Evolutionary conservation across 768 basidiomycete genomes (phyloP), one percentile per base, ranked within the genome.

Genomic region (Auriculariales sp.): DNA sequence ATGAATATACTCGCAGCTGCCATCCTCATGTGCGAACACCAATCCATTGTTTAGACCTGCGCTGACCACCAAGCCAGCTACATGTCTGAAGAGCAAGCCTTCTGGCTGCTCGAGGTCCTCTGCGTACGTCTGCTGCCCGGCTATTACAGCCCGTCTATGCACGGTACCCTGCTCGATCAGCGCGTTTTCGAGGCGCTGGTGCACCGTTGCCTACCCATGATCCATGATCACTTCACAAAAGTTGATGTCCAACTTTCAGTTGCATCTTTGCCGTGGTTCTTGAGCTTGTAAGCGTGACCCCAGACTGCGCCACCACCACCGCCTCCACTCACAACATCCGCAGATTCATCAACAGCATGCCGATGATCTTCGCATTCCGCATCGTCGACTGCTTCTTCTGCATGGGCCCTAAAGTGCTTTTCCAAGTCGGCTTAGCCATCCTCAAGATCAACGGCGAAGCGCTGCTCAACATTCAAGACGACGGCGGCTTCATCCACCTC

Each of bases 71-170:
- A 29, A 28, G 5, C n/a, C 56, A 98, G 93, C 54, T 99, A 97
- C 63, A 91, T 95, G 90, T 94, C 91, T 2, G 95, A 99, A 65
- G 95, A 98, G 57, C 94, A 98, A 63, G 83, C 93, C 10, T 99
- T 99, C 63, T 98, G 93, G 93, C 71, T 97, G 4, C 72, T 99
- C 4, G 88, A 93, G 59, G 89, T 97, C 1, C 72, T 99, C 4
- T 98, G 95, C 57, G 90, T 93, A 58, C 79, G 94, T 12, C 77
- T 98, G 25, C 69, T 99, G 25, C 95, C 95, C 3, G 94, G 94
- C n/a, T 97, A 97, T 64, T 97, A 95, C 62, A 93, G 91, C 55
- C 89, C 91, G 2, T 94, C 93, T 0, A 99, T 99, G 95, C 91
- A 97, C 58, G 95, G 95, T 12, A 99, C 95, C 0, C 74, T 99